phyloP scores from a whole-genome alignment of 2,329 filamentous ascomycete species.

The Orbilia javanica region DNA sequence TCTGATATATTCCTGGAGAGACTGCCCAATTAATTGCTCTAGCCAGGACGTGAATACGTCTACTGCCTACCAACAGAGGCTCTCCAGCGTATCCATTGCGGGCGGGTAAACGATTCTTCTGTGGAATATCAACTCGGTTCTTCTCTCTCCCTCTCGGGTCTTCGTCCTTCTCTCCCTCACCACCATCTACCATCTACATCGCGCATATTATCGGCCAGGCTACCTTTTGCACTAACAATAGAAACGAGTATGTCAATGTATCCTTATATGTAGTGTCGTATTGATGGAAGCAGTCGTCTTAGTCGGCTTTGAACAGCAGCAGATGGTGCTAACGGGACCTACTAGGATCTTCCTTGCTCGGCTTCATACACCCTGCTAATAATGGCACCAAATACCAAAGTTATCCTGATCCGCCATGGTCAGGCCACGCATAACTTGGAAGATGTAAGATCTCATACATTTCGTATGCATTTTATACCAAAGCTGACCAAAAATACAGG shows the following conservation, averaged over 20 bases:
- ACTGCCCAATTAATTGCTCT: neutral
- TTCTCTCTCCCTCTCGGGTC: neutral
- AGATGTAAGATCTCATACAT: slow-evolving; percentile 29
- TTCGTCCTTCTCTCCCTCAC: neutral
- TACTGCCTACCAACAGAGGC: slow-evolving; percentile 2
- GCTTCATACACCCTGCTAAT: neutral
- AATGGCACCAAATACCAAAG: slow-evolving; percentile 52
- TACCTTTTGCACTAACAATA: neutral
- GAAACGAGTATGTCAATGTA: neutral
- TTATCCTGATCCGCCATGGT: slow-evolving; percentile 55
- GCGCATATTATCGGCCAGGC: neutral
- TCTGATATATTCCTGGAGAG: neutral
- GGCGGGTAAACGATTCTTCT: neutral
- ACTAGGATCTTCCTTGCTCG: neutral
- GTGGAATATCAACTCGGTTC: neutral
- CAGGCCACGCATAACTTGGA: slow-evolving; percentile 50
- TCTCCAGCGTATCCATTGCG: neutral
- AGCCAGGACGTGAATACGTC: neutral
- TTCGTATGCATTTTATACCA: neutral
- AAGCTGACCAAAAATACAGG: slow-evolving; percentile 14
- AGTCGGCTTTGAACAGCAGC: neutral
- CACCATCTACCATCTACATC: neutral
- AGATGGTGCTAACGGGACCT: neutral
- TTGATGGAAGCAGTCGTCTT: neutral
- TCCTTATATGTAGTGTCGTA: neutral